phyloP scores from a whole-genome alignment of 2,329 filamentous ascomycete genomes.

The Aureobasidium namibiae region DNA sequence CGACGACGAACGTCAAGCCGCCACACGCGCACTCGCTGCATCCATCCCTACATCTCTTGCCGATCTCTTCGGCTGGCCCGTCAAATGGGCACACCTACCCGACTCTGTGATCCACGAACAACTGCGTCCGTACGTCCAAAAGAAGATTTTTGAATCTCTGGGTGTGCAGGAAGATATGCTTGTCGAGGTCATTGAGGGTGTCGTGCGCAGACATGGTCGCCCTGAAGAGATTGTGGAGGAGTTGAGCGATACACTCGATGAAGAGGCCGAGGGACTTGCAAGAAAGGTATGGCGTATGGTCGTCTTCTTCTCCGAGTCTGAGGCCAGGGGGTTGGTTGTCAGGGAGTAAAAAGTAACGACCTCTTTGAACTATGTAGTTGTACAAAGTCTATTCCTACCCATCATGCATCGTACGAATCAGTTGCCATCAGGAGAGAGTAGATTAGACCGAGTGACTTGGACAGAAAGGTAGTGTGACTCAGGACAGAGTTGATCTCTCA shows the following conservation, averaged over 20 bases:
- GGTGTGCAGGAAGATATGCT: slow-evolving; percentile 94
- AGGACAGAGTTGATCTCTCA: no score
- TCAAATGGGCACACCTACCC: slow-evolving; percentile 89
- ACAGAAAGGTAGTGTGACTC: no score
- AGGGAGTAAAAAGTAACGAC: background rate
- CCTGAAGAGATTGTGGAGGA: slow-evolving; percentile 79
- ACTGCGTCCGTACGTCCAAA: slow-evolving; percentile 88
- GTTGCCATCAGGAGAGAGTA: no score
- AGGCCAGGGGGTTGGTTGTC: slow-evolving; percentile 65
- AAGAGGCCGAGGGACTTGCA: slow-evolving; percentile 87
- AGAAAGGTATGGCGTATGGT: slow-evolving; percentile 98
- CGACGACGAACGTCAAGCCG: slow-evolving; percentile 79
- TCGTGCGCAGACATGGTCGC: slow-evolving; percentile 64
- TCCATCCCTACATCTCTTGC: slow-evolving; percentile 85
- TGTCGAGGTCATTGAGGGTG: slow-evolving; percentile 85
- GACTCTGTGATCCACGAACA: slow-evolving; percentile 74
- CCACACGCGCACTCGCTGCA: slow-evolving; percentile 70
- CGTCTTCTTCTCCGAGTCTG: slow-evolving; percentile 93
- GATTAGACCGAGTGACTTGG: no score
- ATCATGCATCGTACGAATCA: no score
- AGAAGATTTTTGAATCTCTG: slow-evolving; percentile 95
- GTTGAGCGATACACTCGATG: slow-evolving; percentile 82
- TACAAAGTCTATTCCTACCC: no score
- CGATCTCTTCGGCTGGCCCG: slow-evolving; percentile 74
- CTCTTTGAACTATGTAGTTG: background rate